Percentiles rank a stretch among this genome's conserved stretches.
These are phyloP conservation scores for Pythium dissimile DNA, from an alignment of 352 stramenopile species.

Conservation along the genomic window DNA sequence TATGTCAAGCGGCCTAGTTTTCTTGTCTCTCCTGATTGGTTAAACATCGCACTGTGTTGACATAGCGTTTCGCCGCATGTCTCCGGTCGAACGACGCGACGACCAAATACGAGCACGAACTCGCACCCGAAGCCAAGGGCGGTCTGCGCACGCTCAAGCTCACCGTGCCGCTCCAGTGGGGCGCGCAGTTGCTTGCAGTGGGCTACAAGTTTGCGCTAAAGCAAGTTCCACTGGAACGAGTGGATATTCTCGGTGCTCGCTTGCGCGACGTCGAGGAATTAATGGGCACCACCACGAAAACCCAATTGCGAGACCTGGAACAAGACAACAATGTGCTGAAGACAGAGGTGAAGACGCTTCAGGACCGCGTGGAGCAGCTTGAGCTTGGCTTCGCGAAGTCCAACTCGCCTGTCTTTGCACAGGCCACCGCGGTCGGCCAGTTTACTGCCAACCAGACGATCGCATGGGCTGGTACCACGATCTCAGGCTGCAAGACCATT, in stretches of 20 bases:
- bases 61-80: not conserved
- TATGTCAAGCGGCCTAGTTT: no score
- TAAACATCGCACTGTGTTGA: not conserved
- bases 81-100: not conserved
- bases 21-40: no score
- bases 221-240: constrained; percentile 5
- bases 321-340: not conserved
- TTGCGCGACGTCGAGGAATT: constrained; percentile 8
- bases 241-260: constrained; percentile 9
- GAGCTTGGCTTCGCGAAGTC: not conserved
- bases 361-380: not conserved
- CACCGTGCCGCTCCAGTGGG: constrained; percentile 1
- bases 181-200: not conserved
- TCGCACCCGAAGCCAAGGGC: not conserved
- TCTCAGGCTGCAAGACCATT: not conserved
- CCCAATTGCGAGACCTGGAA: not conserved
- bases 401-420: not conserved
- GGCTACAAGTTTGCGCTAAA: constrained; percentile 7
- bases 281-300: not conserved
- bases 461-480: not conserved
- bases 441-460: not conserved
- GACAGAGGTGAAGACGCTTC: not conserved
- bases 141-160: not conserved
- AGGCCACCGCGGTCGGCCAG: not conserved
- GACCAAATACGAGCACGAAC: not conserved